These are phyloP conservation scores for Xerocomellus intermedius DNA, from an alignment of 768 basidiomycete species.

Conservation along the genomic window DNA sequence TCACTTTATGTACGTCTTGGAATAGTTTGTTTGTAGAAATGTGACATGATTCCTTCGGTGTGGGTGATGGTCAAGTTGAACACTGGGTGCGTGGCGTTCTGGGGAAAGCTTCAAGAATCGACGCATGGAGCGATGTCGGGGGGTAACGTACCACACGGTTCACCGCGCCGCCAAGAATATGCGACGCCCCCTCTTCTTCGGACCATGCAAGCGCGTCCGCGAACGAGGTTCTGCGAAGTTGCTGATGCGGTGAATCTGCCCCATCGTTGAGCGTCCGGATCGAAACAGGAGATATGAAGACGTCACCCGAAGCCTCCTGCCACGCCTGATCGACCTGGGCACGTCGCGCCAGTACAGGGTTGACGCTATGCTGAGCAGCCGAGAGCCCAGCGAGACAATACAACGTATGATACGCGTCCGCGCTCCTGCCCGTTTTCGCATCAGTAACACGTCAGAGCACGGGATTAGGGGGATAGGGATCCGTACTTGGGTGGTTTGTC, in stretches of 20 bases:
- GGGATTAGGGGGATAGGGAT: neutral
- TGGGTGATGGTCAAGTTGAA: slow-evolving; percentile 76
- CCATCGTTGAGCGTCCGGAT: slow-evolving; percentile 8
- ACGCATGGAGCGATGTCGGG: neutral
- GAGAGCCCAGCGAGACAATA: slow-evolving; percentile 93
- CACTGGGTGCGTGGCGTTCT: slow-evolving; percentile 83
- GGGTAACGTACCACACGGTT: slow-evolving; percentile 57
- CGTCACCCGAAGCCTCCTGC: slow-evolving; percentile 28
- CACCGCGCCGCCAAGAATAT: slow-evolving; percentile 54
- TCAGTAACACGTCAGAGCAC: neutral
- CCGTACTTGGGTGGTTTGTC: slow-evolving; percentile 94
- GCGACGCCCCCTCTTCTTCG: slow-evolving; percentile 60
- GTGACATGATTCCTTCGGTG: slow-evolving; percentile 59
- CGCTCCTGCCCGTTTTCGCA: slow-evolving; percentile 48
- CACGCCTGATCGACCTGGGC: slow-evolving; percentile 39
- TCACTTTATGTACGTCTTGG: slow-evolving; percentile 32
- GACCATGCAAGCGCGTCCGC: slow-evolving; percentile 59
- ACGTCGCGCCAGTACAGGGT: slow-evolving; percentile 41
- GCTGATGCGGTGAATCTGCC: slow-evolving; percentile 24
- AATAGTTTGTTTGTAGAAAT: slow-evolving; percentile 67
- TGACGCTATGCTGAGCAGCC: slow-evolving; percentile 78
- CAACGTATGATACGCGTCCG: slow-evolving; percentile 95
- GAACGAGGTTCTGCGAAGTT: slow-evolving; percentile 48
- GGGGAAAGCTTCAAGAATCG: neutral
- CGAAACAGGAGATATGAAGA: neutral